Evolutionary conservation across 192 early-diverging fungal genomes (phyloP).

Genomic region (Thoreauomyces humboldtii): DNA sequence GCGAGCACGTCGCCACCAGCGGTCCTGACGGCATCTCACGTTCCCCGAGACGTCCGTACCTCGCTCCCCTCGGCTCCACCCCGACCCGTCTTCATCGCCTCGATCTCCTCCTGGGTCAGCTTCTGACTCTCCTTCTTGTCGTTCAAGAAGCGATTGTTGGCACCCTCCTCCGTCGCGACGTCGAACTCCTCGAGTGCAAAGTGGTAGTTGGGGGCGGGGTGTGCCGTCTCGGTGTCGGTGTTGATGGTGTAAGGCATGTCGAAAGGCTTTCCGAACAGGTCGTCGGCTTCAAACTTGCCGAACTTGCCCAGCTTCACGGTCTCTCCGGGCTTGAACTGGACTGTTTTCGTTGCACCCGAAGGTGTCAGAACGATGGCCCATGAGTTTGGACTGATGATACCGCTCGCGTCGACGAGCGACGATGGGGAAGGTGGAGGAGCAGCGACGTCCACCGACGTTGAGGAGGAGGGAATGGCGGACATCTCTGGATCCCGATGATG

Average conservation of each 20-base stretch:
- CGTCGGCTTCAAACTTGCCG: slow-evolving; percentile 75
- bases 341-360: too few species aligned
- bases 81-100: slow-evolving; percentile 70
- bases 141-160: slow-evolving; percentile 79
- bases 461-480: too few species aligned
- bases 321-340: too few species aligned
- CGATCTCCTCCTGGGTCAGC: slow-evolving; percentile 79
- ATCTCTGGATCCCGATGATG: too few species aligned
- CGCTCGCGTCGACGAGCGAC: too few species aligned
- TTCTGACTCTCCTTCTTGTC: slow-evolving; percentile 75
- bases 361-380: too few species aligned
- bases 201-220: not conserved
- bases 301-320: slow-evolving; percentile 97
- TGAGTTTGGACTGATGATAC: too few species aligned
- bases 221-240: slow-evolving; percentile 29
- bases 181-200: slow-evolving; percentile 79
- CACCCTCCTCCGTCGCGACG: slow-evolving; percentile 65
- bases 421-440: too few species aligned
- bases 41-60: slow-evolving; percentile 6
- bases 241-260: slow-evolving; percentile 84
- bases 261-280: slow-evolving; percentile 78
- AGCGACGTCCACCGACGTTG: too few species aligned
- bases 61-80: slow-evolving; percentile 65
- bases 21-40: not conserved
- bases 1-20: too few species aligned